Evolutionary conservation across 768 basidiomycete species (phyloP).

Genomic region (Phylloporus rhodoxanthus): DNA sequence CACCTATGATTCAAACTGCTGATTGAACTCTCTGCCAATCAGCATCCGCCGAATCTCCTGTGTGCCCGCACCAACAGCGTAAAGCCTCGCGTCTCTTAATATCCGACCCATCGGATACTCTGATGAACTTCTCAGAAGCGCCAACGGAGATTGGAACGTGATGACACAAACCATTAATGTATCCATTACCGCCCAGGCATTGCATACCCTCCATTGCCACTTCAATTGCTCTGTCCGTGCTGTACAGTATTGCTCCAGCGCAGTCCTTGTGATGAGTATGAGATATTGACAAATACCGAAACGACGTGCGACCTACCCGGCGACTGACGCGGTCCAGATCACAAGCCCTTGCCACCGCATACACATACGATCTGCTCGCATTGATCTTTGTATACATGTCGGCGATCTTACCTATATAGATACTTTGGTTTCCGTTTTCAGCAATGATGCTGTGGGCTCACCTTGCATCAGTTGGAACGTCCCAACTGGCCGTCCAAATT

Average conservation of each 20-base stretch:
- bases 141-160: neutral
- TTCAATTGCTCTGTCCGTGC: slow-evolving; percentile 87
- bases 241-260: slow-evolving; percentile 90
- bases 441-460: slow-evolving; percentile 21
- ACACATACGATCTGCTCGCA: slow-evolving; percentile 85
- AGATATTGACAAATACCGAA: slow-evolving; percentile 1
- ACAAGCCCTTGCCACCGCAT: slow-evolving; percentile 87
- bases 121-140: slow-evolving; percentile 25
- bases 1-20: slow-evolving; percentile 42
- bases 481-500: slow-evolving; percentile 83
- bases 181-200: slow-evolving; percentile 91
- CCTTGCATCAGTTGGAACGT: slow-evolving; percentile 97
- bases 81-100: slow-evolving; percentile 80
- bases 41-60: slow-evolving; percentile 94
- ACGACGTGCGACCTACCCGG: slow-evolving; percentile 43
- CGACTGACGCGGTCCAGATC: slow-evolving; percentile 75
- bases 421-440: neutral
- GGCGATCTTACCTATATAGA: slow-evolving; percentile 62
- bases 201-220: slow-evolving; percentile 91
- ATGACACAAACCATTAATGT: slow-evolving; percentile 71
- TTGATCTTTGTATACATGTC: slow-evolving; percentile 95
- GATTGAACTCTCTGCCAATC: slow-evolving; percentile 90
- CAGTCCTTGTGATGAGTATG: slow-evolving; percentile 64
- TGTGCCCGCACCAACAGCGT: slow-evolving; percentile 94
- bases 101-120: slow-evolving; percentile 89